Percentiles rank a stretch among this genome's conserved stretches.
These are phyloP conservation scores for Mycena rosella DNA, from an alignment of 768 basidiomycete species.

Conservation along the genomic window DNA sequence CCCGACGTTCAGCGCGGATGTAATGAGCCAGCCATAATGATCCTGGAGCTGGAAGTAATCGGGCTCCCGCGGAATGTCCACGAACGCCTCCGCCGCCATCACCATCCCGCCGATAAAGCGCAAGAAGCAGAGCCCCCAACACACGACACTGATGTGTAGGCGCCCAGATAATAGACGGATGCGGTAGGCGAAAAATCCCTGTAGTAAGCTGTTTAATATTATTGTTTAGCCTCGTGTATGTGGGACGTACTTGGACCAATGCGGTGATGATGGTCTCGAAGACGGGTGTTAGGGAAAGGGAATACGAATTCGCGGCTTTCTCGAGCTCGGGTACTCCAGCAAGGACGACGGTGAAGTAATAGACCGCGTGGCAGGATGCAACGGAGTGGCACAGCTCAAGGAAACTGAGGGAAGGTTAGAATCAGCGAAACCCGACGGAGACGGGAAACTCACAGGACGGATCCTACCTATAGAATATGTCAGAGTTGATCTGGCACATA, in stretches of 20 bases:
- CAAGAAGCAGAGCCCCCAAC: constrained; percentile 41
- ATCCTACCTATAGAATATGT: constrained; percentile 1
- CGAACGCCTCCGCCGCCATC: constrained; percentile 42
- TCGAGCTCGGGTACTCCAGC: constrained; percentile 40
- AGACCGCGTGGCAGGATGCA: constrained; percentile 42
- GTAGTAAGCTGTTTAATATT: background rate
- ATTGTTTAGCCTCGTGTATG: background rate
- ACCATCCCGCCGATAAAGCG: constrained; percentile 47
- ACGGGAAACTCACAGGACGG: constrained; percentile 17
- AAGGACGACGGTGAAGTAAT: constrained; percentile 45
- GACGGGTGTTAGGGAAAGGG: constrained; percentile 39
- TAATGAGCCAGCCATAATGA: constrained; percentile 48
- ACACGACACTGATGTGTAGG: constrained; percentile 41
- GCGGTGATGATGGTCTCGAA: constrained; percentile 44
- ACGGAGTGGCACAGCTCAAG: constrained; percentile 33
- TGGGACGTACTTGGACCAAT: constrained; percentile 17
- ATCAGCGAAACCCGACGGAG: background rate
- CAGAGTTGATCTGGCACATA: background rate
- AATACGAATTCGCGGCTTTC: constrained; percentile 37
- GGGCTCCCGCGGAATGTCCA: constrained; percentile 32
- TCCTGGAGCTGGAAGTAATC: constrained; percentile 39
- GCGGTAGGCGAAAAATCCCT: constrained; percentile 51
- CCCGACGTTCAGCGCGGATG: constrained; percentile 44
- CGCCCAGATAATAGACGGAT: constrained; percentile 45
- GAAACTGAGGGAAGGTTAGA: background rate